Percentiles rank a stretch among this genome's conserved stretches.
Conservation (phyloP, 2,329 filamentous ascomycete genomes). For the Fusarium solani-melongenae region DNA sequence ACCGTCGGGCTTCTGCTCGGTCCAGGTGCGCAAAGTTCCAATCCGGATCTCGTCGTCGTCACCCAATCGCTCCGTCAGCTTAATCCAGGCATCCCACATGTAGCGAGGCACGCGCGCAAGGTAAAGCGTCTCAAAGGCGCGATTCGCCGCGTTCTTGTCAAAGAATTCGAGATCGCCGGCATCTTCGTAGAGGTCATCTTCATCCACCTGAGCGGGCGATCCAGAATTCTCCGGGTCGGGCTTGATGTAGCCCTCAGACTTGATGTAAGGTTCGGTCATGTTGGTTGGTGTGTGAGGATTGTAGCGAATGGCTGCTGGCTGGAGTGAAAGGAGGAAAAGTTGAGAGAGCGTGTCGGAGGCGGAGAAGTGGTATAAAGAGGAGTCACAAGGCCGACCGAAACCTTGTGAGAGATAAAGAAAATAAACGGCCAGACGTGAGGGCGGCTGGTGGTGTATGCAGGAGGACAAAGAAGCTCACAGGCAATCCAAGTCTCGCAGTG, state of each 20-base stretch:
- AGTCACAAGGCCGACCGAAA: not conserved
- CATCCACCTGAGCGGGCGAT: conserved; percentile 60
- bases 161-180: conserved; percentile 69
- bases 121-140: conserved; percentile 65
- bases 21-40: conserved; percentile 76
- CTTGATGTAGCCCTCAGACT: conserved; percentile 59
- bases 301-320: conserved; percentile 14
- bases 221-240: conserved; percentile 58
- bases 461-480: conserved; percentile 11
- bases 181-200: conserved; percentile 76
- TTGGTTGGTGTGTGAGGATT: conserved; percentile 15
- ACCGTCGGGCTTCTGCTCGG: conserved; percentile 63
- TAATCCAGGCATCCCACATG: conserved; percentile 82
- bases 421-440: not conserved
- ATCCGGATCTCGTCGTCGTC: conserved; percentile 86
- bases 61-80: conserved; percentile 67
- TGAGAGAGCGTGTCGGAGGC: not conserved
- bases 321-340: not conserved
- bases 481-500: conserved; percentile 31
- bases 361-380: not conserved
- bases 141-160: conserved; percentile 54
- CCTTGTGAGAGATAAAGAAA: not conserved
- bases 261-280: conserved; percentile 56
- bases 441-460: not conserved
- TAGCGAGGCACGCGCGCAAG: conserved; percentile 82